Evolutionary conservation across 23 red algal genomes (phyloP), one percentile per base, ranked within the genome.

Genomic region (Chondrus crispus): DNA sequence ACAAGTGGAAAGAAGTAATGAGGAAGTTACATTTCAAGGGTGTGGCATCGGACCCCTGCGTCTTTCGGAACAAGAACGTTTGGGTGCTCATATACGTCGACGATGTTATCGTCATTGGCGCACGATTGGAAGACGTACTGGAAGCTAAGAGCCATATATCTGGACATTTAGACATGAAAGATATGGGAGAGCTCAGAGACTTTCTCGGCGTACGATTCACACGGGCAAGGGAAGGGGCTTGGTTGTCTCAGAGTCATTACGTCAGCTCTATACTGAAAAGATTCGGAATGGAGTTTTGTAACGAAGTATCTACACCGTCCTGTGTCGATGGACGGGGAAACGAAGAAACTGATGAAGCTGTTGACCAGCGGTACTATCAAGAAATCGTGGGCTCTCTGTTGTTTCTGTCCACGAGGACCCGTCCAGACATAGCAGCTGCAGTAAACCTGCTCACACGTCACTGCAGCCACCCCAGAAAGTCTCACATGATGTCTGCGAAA

Each of bases 121-220:
- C 60, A 32, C 35, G 26, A 22, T 32, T 66, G 60, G 35, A 1
- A 32, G 60, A 66, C 26, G 35, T 2, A 22, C 26, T 32, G 26
- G 35, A 22, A 32, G 26, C 35, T 22, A 83, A 83, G 4, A 20
- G 62, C 20, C 16, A 40, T 18, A 39, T 57, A 26, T 58, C 47
- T 83, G 33, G 36, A 14, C 54, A 18, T 35, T 83, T 83, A 32
- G 79, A 83, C 19, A 30, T 54, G n/a, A 83, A 52, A 55, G 79
- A 83, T 40, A 49, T 83, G 46, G 79, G 79, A 58, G 49, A 83
- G 9, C 32, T 83, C 13, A 55, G 3, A 29, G 42, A 4, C 36
- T 83, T 83, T 49, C 4, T 83, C 36, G 79, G 79, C 29, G 5
- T 83, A 40, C 4, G 38, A 16, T 83, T 60, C 39, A 6, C 35